Conservation (phyloP, 192 early-diverging fungal species). For the Funneliformis mosseae region DNA sequence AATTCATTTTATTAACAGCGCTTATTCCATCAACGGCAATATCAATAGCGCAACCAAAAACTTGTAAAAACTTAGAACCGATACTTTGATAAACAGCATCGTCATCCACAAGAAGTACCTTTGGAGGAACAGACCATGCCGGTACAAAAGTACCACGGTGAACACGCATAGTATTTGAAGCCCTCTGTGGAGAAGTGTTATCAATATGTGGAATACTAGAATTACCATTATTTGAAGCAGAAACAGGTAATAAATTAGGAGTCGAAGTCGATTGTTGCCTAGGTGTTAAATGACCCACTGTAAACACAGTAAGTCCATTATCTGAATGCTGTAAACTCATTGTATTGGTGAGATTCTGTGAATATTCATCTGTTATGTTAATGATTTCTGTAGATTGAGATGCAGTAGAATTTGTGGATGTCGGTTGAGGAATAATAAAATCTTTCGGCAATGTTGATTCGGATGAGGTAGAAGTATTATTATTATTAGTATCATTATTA, state of each 20-base stretch:
- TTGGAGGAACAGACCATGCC: constrained; percentile 56
- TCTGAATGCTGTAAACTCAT: neutral
- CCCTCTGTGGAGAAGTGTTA: neutral
- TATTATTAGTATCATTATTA: neutral
- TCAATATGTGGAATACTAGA: constrained; percentile 1
- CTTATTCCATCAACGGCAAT: constrained; percentile 69
- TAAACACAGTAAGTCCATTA: constrained; percentile 28
- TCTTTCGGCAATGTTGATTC: neutral
- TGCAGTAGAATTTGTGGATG: neutral
- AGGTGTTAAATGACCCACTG: constrained; percentile 36
- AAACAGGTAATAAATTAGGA: neutral
- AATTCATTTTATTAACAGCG: constrained; percentile 58
- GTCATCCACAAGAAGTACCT: constrained; percentile 72
- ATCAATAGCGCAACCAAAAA: constrained; percentile 72
- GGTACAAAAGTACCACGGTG: constrained; percentile 39
- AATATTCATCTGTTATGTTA: neutral
- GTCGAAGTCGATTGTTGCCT: constrained; percentile 14
- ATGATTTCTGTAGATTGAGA: neutral
- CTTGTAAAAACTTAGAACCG: constrained; percentile 56
- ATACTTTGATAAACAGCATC: constrained; percentile 61
- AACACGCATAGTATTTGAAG: constrained; percentile 35
- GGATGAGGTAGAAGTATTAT: neutral
- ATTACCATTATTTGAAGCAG: neutral
- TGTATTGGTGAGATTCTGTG: neutral
- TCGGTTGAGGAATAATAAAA: neutral